Percentiles rank a stretch among this genome's conserved stretches.
These are phyloP conservation scores for Moringa oleifera DNA, from an alignment of 345 rosid genomes.

Conservation along the genomic window DNA sequence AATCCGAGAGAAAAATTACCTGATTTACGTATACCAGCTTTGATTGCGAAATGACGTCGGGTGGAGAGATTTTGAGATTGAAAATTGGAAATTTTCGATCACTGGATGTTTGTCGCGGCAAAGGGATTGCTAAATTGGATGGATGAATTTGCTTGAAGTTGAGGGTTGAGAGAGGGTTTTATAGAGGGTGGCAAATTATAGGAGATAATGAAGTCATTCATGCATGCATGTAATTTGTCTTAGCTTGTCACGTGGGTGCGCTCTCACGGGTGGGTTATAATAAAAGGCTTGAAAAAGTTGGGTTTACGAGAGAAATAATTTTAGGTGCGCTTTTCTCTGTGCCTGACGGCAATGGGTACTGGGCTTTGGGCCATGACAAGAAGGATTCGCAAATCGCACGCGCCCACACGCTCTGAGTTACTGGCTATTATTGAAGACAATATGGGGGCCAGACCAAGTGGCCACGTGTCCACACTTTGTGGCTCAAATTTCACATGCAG, in stretches of 20 bases:
- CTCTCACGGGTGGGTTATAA: conserved; percentile 32
- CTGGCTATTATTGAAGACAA: neutral
- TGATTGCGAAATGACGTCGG: too few species aligned
- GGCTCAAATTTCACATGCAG: neutral
- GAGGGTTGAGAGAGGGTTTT: too few species aligned
- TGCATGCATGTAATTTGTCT: conserved; percentile 7
- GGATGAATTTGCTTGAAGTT: too few species aligned
- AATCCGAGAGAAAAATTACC: too few species aligned
- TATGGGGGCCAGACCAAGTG: neutral
- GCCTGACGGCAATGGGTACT: neutral
- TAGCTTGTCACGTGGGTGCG: too few species aligned
- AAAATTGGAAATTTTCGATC: too few species aligned
- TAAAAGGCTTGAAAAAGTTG: neutral
- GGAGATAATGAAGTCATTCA: too few species aligned
- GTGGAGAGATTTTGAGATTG: too few species aligned
- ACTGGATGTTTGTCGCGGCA: too few species aligned
- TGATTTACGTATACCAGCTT: too few species aligned
- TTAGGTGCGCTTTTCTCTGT: conserved; percentile 15
- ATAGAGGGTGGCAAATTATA: too few species aligned
- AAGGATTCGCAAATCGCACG: conserved; percentile 11
- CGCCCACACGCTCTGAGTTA: conserved; percentile 14
- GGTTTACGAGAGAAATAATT: neutral
- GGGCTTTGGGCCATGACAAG: conserved; percentile 25
- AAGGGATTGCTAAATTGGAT: too few species aligned
- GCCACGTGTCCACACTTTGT: conserved; percentile 4